phyloP scores from a whole-genome alignment of 768 basidiomycete species.

The Collybiopsis confluens region DNA sequence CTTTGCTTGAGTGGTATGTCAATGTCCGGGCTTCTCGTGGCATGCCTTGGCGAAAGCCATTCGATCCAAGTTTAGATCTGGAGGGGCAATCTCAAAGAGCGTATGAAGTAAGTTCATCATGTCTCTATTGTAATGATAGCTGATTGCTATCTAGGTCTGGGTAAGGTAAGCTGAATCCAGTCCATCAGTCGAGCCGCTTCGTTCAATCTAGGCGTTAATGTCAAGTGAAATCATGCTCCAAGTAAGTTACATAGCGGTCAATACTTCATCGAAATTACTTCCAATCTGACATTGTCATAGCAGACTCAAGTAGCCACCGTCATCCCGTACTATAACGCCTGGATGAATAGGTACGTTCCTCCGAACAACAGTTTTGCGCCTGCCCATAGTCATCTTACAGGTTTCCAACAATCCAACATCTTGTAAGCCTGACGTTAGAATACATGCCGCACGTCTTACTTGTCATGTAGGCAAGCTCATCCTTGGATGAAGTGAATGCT shows the following conservation, averaged over 20 bases:
- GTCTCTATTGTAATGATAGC: not conserved
- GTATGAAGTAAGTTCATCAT: constrained; percentile 67
- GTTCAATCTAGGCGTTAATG: not conserved
- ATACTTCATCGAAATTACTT: not conserved
- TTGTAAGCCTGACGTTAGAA: constrained; percentile 40
- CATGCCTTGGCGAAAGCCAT: constrained; percentile 92
- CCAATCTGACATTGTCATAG: constrained; percentile 77
- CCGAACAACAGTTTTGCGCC: not conserved
- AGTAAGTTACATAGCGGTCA: not conserved
- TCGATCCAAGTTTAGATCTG: constrained; percentile 44
- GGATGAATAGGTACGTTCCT: constrained; percentile 70
- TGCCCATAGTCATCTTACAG: constrained; percentile 29
- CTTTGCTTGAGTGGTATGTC: constrained; percentile 70
- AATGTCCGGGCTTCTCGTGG: constrained; percentile 60
- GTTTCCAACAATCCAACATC: constrained; percentile 76
- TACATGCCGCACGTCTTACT: not conserved
- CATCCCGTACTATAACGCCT: constrained; percentile 88
- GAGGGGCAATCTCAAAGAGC: constrained; percentile 79
- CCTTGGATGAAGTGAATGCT: constrained; percentile 80
- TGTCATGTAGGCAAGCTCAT: constrained; percentile 50
- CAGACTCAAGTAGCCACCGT: constrained; percentile 93
- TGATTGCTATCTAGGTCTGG: not conserved
- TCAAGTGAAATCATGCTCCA: constrained; percentile 1
- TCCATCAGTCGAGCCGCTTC: not conserved
- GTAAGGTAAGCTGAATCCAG: not conserved